Evolutionary conservation across 805 yeast species (phyloP).

Genomic region (Trichomonascus vanleenenianus): DNA sequence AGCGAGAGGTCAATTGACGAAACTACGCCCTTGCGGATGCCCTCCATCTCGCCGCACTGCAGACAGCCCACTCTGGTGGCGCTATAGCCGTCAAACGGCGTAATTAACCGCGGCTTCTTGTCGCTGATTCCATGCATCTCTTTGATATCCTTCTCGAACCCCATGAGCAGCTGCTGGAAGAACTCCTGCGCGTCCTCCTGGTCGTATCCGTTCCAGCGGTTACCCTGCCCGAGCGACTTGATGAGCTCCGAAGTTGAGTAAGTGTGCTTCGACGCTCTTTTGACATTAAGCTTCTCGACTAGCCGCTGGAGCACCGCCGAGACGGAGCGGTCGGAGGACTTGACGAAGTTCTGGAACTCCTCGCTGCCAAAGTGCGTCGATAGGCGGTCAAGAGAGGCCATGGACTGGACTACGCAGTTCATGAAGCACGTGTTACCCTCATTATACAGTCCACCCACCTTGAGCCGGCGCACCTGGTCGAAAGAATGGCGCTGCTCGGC

Average conservation of each 20-base stretch:
- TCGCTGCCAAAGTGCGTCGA: slow-evolving; percentile 32
- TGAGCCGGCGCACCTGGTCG: slow-evolving; percentile 8
- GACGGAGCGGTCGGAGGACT: slow-evolving; percentile 3
- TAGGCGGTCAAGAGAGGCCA: slow-evolving; percentile 66
- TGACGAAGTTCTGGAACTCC: slow-evolving; percentile 5
- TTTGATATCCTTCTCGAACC: slow-evolving; percentile 27
- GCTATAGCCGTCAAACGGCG: slow-evolving; percentile 87
- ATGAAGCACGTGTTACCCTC: slow-evolving; percentile 94
- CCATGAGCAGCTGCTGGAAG: slow-evolving; percentile 49
- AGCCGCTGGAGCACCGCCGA: slow-evolving; percentile 14
- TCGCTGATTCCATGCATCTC: background rate
- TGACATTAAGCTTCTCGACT: slow-evolving; percentile 23
- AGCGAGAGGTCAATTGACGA: slow-evolving; percentile 31
- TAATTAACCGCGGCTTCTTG: slow-evolving; percentile 36
- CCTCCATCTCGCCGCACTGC: slow-evolving; percentile 89
- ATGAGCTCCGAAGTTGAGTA: slow-evolving; percentile 22
- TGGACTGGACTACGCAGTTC: slow-evolving; percentile 80
- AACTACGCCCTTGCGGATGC: slow-evolving; percentile 75
- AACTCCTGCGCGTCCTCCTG: slow-evolving; percentile 98
- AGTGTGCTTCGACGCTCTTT: slow-evolving; percentile 22
- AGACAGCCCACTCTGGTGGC: slow-evolving; percentile 89
- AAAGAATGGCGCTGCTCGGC: background rate
- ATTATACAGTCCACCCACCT: slow-evolving; percentile 76
- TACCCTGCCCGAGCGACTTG: slow-evolving; percentile 22
- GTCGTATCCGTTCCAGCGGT: slow-evolving; percentile 72